Evolutionary conservation across 495 filamentous ascomycete genomes (phyloP).

Genomic region (Penicillium malachiteum): DNA sequence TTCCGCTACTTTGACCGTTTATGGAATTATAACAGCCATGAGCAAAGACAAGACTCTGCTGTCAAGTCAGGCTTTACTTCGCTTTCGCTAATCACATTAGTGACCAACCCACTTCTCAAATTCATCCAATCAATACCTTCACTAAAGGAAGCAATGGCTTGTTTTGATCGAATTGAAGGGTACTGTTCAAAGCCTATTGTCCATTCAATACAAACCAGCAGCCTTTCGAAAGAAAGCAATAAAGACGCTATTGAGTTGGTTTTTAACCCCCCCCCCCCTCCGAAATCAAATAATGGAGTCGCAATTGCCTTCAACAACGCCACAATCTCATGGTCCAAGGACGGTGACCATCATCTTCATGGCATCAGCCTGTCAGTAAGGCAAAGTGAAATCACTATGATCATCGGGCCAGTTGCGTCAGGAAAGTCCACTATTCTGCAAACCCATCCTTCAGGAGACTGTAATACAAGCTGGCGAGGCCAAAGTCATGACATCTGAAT

Average conservation of each 20-base stretch:
- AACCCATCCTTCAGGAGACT: conserved; percentile 17
- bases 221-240: background rate
- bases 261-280: background rate
- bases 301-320: conserved; percentile 8
- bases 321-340: conserved; percentile 8
- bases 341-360: background rate
- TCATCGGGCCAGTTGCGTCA: conserved; percentile 40
- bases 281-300: background rate
- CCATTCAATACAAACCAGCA: background rate
- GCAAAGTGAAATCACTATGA: conserved; percentile 18
- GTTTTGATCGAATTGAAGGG: conserved; percentile 32
- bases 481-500: background rate
- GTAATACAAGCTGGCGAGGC: background rate
- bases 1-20: conserved; percentile 41
- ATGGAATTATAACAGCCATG: conserved; percentile 42
- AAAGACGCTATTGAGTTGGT: background rate
- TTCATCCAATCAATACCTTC: conserved; percentile 28
- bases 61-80: conserved; percentile 34
- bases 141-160: conserved; percentile 21
- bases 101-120: conserved; percentile 27
- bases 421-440: conserved; percentile 42
- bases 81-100: conserved; percentile 33
- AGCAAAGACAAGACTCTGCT: conserved; percentile 38
- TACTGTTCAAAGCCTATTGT: conserved; percentile 15
- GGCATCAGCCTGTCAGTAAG: conserved; percentile 6